Evolutionary conservation across 768 basidiomycete species (phyloP).

Genomic region (Amanita rubescens): DNA sequence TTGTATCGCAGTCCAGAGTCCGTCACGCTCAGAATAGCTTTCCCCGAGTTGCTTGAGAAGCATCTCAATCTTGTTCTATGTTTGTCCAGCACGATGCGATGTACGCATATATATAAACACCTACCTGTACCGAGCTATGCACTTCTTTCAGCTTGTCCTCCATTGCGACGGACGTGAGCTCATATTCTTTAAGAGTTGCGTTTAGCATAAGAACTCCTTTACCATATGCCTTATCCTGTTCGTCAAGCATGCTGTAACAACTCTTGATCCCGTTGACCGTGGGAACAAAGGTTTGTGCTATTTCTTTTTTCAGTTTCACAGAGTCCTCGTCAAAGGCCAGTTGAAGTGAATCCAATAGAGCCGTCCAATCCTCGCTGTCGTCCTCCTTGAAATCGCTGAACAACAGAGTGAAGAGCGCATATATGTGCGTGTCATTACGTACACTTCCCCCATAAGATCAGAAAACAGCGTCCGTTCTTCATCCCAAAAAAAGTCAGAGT

Average conservation of each 20-base stretch:
- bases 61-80: constrained; percentile 34
- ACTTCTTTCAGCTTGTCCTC: constrained; percentile 33
- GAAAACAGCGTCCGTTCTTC: constrained; percentile 47
- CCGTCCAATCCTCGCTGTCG: constrained; percentile 25
- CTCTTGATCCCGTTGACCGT: constrained; percentile 41
- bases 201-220: constrained; percentile 47
- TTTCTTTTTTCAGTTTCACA: constrained; percentile 29
- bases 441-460: constrained; percentile 39
- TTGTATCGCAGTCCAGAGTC: constrained; percentile 44
- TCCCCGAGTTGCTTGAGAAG: constrained; percentile 40
- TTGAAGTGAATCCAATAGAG: constrained; percentile 35
- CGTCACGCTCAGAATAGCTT: constrained; percentile 40
- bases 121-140: constrained; percentile 30
- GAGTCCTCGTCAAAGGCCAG: constrained; percentile 32
- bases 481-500: constrained; percentile 38
- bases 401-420: constrained; percentile 10
- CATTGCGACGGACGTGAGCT: constrained; percentile 36
- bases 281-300: constrained; percentile 37
- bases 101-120: constrained; percentile 1
- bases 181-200: constrained; percentile 45
- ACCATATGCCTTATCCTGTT: constrained; percentile 28
- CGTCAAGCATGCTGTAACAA: constrained; percentile 28
- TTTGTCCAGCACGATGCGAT: background rate
- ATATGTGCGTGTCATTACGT: constrained; percentile 10
- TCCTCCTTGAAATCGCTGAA: constrained; percentile 18